These are phyloP conservation scores for Ceratocystis ficicola DNA, from an alignment of 2,329 filamentous ascomycete genomes.

Conservation along the genomic window DNA sequence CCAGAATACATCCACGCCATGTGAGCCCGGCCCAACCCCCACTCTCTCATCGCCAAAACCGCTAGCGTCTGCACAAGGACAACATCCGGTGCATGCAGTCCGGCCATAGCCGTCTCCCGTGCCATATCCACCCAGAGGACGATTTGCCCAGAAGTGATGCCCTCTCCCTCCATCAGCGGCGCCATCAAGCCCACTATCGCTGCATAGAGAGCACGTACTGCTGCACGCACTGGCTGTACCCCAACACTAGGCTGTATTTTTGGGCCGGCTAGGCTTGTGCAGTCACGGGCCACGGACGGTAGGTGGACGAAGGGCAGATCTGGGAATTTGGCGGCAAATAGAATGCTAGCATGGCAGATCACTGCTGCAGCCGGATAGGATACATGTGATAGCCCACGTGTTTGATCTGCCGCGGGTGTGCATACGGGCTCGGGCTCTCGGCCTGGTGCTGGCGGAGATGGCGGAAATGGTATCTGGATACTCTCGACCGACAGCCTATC, in stretches of 20 bases:
- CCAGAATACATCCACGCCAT: conserved; percentile 18
- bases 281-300: conserved; percentile 8
- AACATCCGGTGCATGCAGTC: background rate
- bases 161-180: conserved; percentile 7
- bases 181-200: conserved; percentile 9
- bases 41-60: conserved; percentile 11
- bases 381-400: background rate
- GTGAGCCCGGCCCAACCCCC: conserved; percentile 1
- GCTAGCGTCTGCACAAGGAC: conserved; percentile 7
- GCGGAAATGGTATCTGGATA: background rate
- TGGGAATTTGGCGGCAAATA: conserved; percentile 13
- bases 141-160: background rate
- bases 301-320: conserved; percentile 14
- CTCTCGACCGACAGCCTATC: background rate
- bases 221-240: background rate
- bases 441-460: background rate
- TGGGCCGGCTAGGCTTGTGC: background rate
- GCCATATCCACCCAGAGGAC: conserved; percentile 4
- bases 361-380: background rate
- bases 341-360: conserved; percentile 14
- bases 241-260: background rate
- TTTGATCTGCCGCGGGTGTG: background rate
- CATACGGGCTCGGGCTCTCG: background rate
- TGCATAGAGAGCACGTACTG: conserved; percentile 1
- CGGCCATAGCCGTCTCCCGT: conserved; percentile 5